Conservation (phyloP, 1,139 yeast genomes). For the Suhomyces terraborum region DNA sequence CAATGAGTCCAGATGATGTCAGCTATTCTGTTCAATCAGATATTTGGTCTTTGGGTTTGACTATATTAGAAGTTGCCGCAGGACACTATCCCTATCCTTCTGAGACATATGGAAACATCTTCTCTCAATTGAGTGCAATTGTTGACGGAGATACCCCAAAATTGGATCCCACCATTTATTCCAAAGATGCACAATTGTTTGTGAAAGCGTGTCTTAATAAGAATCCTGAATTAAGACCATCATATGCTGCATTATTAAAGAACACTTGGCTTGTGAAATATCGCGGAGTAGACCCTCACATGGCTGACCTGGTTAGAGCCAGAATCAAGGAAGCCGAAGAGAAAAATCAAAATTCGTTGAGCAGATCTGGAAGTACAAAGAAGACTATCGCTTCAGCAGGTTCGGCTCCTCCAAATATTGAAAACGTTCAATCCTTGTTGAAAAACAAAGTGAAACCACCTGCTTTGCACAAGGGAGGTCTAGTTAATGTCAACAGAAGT, state of each 20-base stretch:
- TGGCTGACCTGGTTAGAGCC: conserved; percentile 42
- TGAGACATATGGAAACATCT: conserved; percentile 85
- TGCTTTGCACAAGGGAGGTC: conserved; percentile 47
- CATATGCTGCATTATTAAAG: conserved; percentile 67
- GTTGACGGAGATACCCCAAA: conserved; percentile 95
- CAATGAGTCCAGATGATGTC: conserved; percentile 57
- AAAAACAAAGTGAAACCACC: conserved; percentile 45
- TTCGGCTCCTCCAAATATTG: conserved; percentile 23
- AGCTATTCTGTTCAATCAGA: conserved; percentile 95
- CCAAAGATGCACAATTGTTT: conserved; percentile 79
- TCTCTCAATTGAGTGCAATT: conserved; percentile 91
- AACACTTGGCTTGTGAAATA: conserved; percentile 80
- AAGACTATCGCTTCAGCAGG: conserved; percentile 8
- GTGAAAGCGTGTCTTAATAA: conserved; percentile 80
- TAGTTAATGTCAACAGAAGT: conserved; percentile 20
- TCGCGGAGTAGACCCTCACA: conserved; percentile 44
- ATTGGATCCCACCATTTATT: conserved; percentile 54
- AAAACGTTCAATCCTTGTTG: conserved; percentile 40
- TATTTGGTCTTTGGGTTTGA: conserved; percentile 92
- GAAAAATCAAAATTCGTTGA: conserved; percentile 20
- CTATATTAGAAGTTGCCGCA: conserved; percentile 83
- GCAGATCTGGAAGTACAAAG: conserved; percentile 17
- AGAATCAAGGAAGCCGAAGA: conserved; percentile 36
- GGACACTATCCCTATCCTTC: conserved; percentile 96
- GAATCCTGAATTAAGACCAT: conserved; percentile 80